phyloP scores from a whole-genome alignment of 2,329 filamentous ascomycete species.

The Xylariaceae sp. region DNA sequence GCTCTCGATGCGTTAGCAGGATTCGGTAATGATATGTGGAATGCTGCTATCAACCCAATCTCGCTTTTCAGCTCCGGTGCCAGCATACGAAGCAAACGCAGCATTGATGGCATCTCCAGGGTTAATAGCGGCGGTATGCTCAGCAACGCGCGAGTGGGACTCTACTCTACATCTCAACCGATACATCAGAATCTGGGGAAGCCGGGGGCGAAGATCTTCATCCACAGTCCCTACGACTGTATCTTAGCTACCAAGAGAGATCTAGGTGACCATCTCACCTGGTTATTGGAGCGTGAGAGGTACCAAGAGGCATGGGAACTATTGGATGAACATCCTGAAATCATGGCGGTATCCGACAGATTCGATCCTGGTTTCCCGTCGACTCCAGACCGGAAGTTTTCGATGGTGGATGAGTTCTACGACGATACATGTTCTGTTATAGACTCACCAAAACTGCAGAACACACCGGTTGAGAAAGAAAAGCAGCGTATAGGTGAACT shows the following conservation, averaged over 20 bases:
- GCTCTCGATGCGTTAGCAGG: conserved; percentile 71
- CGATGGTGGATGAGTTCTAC: conserved; percentile 59
- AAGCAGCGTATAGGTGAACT: conserved; percentile 87
- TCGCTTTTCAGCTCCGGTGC: conserved; percentile 81
- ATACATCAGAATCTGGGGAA: conserved; percentile 53
- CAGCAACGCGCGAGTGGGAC: conserved; percentile 32
- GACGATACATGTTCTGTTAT: conserved; percentile 64
- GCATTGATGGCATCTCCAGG: conserved; percentile 54
- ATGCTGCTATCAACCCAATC: conserved; percentile 81
- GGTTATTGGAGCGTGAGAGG: conserved; percentile 75
- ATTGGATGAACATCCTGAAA: conserved; percentile 80
- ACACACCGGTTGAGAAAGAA: conserved; percentile 72
- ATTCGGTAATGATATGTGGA: conserved; percentile 75
- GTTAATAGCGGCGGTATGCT: conserved; percentile 39
- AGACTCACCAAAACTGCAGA: conserved; percentile 53
- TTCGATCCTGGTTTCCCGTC: conserved; percentile 37
- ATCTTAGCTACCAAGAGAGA: conserved; percentile 88
- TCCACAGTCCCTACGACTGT: conserved; percentile 95
- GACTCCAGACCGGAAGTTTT: conserved; percentile 38
- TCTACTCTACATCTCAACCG: conserved; percentile 30
- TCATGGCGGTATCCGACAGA: conserved; percentile 43
- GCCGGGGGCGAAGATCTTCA: conserved; percentile 68
- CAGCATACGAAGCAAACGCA: conserved; percentile 62
- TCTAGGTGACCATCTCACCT: conserved; percentile 75
- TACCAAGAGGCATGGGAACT: conserved; percentile 87